Evolutionary conservation across 768 basidiomycete species (phyloP), one percentile per base, ranked within the genome.

Genomic region (Pulveroboletus sp.): DNA sequence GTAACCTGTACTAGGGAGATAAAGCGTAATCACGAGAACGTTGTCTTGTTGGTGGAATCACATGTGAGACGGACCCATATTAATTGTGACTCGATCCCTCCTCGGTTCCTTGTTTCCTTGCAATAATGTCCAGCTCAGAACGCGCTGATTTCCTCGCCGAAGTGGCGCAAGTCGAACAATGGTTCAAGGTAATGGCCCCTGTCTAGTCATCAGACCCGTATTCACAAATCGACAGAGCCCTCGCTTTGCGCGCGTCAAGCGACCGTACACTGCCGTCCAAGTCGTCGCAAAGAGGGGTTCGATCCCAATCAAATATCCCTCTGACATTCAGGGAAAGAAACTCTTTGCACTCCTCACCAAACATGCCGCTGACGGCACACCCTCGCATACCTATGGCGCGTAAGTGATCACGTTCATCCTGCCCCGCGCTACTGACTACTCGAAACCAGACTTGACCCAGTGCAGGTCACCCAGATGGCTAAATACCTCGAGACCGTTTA

Each of bases 401-500:
- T 97, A 67, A 80, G 94, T 87, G 37, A 42, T 33, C 40, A 9
- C 35, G 13, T 23, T 5, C 5, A 13, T n/a, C 17, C 23, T 36
- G 11, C 41, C 32, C 12, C 37, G 21, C 23, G 49, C 12, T 25
- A 40, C 42, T 49, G 40, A 35, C 27, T 11, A 29, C 27, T 27
- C 20, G 47, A 32, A 46, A 25, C 44, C n/a, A 6, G 95, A 19
- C 85, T 99, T 56, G 97, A 99, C 68, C 91, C 94, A 0, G 93
- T 99, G 6, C 97, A 99, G 70, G 81, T 97, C 41, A 97, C 94
- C 0, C 97, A 99, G 71, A 99, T 99, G 97, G 94, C 95, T 21
- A 90, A 90, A 66, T 90, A 97, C 69, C 87, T 98, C 58, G 97
- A 98, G 72, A 97, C 95, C 3, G 90, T 99, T 59, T 99, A 99